Conservation (phyloP, 148 eudicot species). For the Suaeda aralocaspica region DNA sequence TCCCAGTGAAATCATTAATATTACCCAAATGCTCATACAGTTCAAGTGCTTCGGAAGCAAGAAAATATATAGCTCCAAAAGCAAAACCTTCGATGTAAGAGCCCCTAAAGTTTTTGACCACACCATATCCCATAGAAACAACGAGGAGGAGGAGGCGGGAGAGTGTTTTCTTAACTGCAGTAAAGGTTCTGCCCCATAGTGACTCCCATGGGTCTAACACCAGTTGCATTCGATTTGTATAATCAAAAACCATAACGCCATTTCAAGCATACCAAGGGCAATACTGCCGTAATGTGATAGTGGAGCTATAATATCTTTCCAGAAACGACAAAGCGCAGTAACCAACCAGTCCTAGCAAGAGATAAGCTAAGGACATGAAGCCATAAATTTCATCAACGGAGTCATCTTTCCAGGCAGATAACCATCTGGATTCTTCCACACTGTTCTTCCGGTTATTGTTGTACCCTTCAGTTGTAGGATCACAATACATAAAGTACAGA, state of each 20-base stretch:
- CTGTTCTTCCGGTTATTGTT: constrained; percentile 68
- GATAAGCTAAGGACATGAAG: constrained; percentile 72
- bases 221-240: constrained; percentile 76
- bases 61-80: constrained; percentile 66
- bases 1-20: constrained; percentile 83
- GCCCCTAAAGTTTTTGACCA: constrained; percentile 86
- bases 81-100: constrained; percentile 64
- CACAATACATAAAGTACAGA: constrained; percentile 79
- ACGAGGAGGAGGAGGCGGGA: constrained; percentile 87
- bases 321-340: constrained; percentile 66
- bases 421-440: constrained; percentile 94
- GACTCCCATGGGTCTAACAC: constrained; percentile 78
- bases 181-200: constrained; percentile 86
- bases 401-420: constrained; percentile 91
- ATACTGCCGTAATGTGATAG: constrained; percentile 86
- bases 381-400: constrained; percentile 84
- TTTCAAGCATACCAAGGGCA: constrained; percentile 96
- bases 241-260: constrained; percentile 95
- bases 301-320: constrained; percentile 93
- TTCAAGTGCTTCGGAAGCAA: constrained; percentile 86
- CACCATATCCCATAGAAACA: constrained; percentile 98
- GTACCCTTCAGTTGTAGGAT: constrained; percentile 68
- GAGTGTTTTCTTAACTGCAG: constrained; percentile 77
- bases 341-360: constrained; percentile 83
- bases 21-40: constrained; percentile 90